A percentile compares a stretch with the other conserved stretches of the same genome.
These are phyloP conservation scores for Nematocida parisii DNA, from an alignment of 371 early-diverging fungal genomes.

Conservation along the genomic window DNA sequence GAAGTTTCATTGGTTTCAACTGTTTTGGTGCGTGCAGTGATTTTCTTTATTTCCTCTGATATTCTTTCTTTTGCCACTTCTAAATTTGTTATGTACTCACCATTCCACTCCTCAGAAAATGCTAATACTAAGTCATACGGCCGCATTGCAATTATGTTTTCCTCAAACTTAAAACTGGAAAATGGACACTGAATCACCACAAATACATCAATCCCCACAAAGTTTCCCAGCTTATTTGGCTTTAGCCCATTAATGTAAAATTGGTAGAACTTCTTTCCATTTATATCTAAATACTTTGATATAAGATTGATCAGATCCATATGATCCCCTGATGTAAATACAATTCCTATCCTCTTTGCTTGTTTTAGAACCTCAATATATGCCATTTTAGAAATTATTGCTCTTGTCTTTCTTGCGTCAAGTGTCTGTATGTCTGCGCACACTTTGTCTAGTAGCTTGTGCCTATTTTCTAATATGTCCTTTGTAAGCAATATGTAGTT, in stretches of 20 bases:
- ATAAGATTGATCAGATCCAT: constrained; percentile 32
- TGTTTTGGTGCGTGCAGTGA: not conserved
- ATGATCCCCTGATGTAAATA: constrained; percentile 45
- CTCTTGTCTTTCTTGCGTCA: constrained; percentile 3
- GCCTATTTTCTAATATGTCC: not conserved
- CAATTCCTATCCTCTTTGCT: constrained; percentile 25
- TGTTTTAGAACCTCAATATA: constrained; percentile 14
- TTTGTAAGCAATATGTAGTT: not conserved
- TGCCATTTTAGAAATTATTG: constrained; percentile 24
- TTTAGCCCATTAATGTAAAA: constrained; percentile 56
- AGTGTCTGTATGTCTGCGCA: not conserved
- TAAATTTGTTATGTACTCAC: constrained; percentile 32
- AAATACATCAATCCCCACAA: constrained; percentile 41
- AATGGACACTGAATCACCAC: constrained; percentile 54
- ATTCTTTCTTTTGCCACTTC: constrained; percentile 17
- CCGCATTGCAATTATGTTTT: constrained; percentile 20
- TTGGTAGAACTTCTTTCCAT: constrained; percentile 55
- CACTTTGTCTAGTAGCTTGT: not conserved
- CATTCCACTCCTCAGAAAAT: constrained; percentile 25
- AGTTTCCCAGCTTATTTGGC: constrained; percentile 56
- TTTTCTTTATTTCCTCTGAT: not conserved
- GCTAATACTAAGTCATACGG: constrained; percentile 53
- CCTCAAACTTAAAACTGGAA: constrained; percentile 55
- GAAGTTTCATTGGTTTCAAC: not conserved
- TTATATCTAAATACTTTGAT: constrained; percentile 49